Percentiles rank a stretch among this genome's conserved stretches.
These are phyloP conservation scores for Xylaria sp. DNA, from an alignment of 495 filamentous ascomycete species.

Conservation along the genomic window DNA sequence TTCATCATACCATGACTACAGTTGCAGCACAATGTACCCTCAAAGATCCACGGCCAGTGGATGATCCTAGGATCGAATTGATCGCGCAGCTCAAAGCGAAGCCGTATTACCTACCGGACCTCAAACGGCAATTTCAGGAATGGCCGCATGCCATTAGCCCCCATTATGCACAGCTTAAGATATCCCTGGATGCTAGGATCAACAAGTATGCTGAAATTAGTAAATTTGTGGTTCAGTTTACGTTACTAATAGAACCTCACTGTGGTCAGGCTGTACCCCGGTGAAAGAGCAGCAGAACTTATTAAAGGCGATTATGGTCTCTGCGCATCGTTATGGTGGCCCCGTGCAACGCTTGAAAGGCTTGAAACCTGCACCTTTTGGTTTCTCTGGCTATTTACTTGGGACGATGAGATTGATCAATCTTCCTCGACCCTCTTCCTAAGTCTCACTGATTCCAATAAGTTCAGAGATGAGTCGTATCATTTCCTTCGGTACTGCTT, in stretches of 20 bases:
- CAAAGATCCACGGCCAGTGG: not conserved
- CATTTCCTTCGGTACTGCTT: conserved; percentile 18
- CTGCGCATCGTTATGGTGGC: not conserved
- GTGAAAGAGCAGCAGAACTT: not conserved
- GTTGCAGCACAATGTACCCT: too few species aligned
- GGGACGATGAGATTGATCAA: conserved; percentile 28
- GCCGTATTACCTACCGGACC: conserved; percentile 7
- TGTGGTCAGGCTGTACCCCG: not conserved
- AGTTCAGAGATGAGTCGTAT: conserved; percentile 25
- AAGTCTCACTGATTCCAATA: conserved; percentile 11
- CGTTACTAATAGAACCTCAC: not conserved
- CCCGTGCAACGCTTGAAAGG: not conserved
- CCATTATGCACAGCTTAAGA: not conserved
- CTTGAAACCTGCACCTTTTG: conserved; percentile 10
- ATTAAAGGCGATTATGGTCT: not conserved
- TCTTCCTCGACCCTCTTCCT: conserved; percentile 11
- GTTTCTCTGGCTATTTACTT: conserved; percentile 14
- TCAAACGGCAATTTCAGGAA: not conserved
- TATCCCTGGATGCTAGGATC: not conserved
- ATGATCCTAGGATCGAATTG: not conserved
- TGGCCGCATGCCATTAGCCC: not conserved
- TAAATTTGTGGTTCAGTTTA: not conserved
- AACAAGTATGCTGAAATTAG: not conserved
- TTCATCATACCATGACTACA: not conserved
- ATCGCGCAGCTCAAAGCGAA: not conserved